A percentile compares a stretch with the other conserved stretches of the same genome.
phyloP scores from a whole-genome alignment of 176 grass and related monocot species.

The Triticum timopheevii region DNA sequence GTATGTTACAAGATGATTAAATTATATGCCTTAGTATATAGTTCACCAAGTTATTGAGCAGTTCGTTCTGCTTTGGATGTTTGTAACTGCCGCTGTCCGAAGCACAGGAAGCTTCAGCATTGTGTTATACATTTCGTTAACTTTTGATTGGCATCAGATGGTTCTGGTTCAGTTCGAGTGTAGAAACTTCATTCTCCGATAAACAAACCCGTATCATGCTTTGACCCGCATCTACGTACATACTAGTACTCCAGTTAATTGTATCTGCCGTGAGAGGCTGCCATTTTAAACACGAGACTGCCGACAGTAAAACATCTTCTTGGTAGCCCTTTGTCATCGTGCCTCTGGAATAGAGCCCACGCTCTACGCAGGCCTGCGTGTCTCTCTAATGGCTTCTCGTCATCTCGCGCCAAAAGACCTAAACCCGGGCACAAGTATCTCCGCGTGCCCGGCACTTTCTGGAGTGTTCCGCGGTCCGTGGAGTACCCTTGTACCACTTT shows the following conservation, averaged over 20 bases:
- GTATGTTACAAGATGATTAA: constrained; percentile 46
- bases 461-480: neutral
- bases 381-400: neutral
- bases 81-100: neutral
- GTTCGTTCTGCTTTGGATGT: neutral
- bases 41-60: constrained; percentile 17
- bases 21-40: constrained; percentile 44
- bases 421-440: neutral
- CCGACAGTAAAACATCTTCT: no score
- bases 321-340: no score
- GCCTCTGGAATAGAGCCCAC: no score
- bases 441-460: neutral
- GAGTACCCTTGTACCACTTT: neutral
- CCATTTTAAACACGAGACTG: no score
- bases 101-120: neutral
- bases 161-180: neutral
- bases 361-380: neutral
- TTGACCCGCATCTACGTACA: no score
- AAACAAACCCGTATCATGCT: no score
- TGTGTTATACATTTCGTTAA: neutral
- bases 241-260: no score
- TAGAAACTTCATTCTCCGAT: no score
- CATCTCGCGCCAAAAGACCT: neutral
- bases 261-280: no score
- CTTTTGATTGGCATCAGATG: neutral